Base-by-base conservation (phyloP, 331 rosid species). In the Dryas integrifolia region DNA sequence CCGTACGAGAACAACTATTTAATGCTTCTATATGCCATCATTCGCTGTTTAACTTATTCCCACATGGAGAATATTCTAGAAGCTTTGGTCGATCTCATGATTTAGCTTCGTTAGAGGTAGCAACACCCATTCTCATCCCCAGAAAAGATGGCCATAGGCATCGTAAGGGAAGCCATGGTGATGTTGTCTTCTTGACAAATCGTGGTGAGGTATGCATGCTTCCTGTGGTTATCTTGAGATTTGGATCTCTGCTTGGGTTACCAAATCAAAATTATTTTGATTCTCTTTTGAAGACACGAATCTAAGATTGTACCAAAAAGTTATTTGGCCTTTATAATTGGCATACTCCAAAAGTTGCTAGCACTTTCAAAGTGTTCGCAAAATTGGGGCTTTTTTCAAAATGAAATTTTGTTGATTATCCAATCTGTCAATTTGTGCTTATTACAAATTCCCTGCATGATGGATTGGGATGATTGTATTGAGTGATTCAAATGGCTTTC, bases 81-180 rank as follows among this genome's bases (percentile, higher is more conserved):
- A 78, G 83, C 86, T 86, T 71, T 56, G 77, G 86, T 71, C 93
- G 90, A 38, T 63, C 80, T 75, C 85, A 88, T 64, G 98, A 95
- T 66, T 9, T 78, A 14, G 72, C 89, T 73, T 92, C 97, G 60
- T 81, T 95, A 76, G 98, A 92, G 78, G 96, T 95, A 39, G 99
- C 98, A 53, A 92, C 98, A 2, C 99, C 99, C 61, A 89, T 95
- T 82, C 92, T 95, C 72, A 85, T 95, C 77, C 88, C 98, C 65
- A 90, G 88, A 87, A 78, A 74, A 72, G 97, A 95, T 74, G 99
- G 98, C 78, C 98, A 89, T 79, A 83, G 74, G 88, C 99, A 92
- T 76, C 87, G 92, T 73, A 95, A 90, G 86, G 99, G 99, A 81
- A 92, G 99, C 81, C 99, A 88, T 62, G 99, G 99, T 3, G 98